Conservation (phyloP, 1,139 yeast species). For the Kurtzmaniella quercitrusa region DNA sequence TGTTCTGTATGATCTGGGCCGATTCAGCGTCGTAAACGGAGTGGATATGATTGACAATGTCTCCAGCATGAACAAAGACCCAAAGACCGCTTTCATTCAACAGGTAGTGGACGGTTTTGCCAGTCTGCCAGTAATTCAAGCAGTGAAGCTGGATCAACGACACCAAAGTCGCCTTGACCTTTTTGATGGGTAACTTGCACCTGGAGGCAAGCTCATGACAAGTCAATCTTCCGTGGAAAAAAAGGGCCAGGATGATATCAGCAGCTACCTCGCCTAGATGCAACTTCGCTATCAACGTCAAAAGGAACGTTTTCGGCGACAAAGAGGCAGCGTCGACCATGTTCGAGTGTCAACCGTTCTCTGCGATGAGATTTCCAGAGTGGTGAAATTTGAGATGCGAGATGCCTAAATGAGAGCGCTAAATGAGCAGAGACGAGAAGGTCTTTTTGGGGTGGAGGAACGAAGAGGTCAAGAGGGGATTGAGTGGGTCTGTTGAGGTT, state of each 20-base stretch:
- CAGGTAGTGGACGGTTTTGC: conserved; percentile 46
- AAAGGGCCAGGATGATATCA: conserved; percentile 46
- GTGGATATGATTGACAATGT: conserved; percentile 56
- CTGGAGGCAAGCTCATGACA: conserved; percentile 42
- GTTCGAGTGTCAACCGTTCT: background rate
- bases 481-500: too few relatives aligned
- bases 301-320: conserved; percentile 60
- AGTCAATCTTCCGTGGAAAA: conserved; percentile 57
- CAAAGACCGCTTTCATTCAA: conserved; percentile 64
- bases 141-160: conserved; percentile 65
- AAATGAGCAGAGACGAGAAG: too few relatives aligned
- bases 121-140: conserved; percentile 44
- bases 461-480: too few relatives aligned
- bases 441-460: too few relatives aligned
- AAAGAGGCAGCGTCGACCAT: conserved; percentile 32
- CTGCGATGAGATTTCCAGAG: background rate
- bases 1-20: conserved; percentile 72
- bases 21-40: conserved; percentile 37
- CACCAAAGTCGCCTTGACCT: conserved; percentile 55
- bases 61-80: conserved; percentile 70
- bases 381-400: too few relatives aligned
- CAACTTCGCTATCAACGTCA: conserved; percentile 47
- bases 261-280: conserved; percentile 67
- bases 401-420: too few relatives aligned
- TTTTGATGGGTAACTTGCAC: conserved; percentile 36